phyloP scores from a whole-genome alignment of 257 asterid genomes.

The Cynanchum wilfordii region DNA sequence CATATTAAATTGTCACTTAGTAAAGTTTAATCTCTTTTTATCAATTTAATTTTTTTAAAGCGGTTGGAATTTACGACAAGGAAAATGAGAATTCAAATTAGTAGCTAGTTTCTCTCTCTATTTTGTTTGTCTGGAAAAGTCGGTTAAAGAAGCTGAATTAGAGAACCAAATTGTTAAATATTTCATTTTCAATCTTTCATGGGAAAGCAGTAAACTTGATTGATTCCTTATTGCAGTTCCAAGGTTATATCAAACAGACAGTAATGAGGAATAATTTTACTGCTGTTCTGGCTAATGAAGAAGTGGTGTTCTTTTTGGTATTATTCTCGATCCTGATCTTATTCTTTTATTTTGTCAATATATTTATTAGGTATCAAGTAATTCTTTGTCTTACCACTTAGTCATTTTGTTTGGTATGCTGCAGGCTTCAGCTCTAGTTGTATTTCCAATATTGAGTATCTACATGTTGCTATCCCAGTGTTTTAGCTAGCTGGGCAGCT shows the following conservation, averaged over 20 bases:
- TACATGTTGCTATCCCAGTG: slow-evolving; percentile 47
- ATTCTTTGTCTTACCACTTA: slow-evolving; percentile 1
- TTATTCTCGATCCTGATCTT: slow-evolving; percentile 11
- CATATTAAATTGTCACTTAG: no score
- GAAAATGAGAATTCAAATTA: not conserved
- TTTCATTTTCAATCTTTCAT: not conserved
- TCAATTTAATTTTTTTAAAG: no score
- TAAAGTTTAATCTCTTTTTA: no score
- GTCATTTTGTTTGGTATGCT: slow-evolving; percentile 18
- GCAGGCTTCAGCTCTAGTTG: slow-evolving; percentile 69
- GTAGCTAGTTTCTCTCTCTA: not conserved
- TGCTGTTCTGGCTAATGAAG: slow-evolving; percentile 62
- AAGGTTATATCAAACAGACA: slow-evolving; percentile 48
- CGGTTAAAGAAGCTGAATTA: not conserved
- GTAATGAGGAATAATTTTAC: slow-evolving; percentile 49
- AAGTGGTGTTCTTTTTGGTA: slow-evolving; percentile 75
- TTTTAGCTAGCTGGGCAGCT: slow-evolving; percentile 34
- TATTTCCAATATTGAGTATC: slow-evolving; percentile 51
- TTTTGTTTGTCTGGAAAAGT: not conserved
- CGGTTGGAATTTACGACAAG: no score
- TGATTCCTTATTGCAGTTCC: slow-evolving; percentile 39
- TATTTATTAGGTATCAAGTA: not conserved
- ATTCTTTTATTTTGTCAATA: not conserved
- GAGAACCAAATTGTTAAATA: not conserved
- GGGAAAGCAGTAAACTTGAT: not conserved